Base-by-base conservation (phyloP, 352 stramenopile species). In the Phytophthora ohioensis region DNA sequence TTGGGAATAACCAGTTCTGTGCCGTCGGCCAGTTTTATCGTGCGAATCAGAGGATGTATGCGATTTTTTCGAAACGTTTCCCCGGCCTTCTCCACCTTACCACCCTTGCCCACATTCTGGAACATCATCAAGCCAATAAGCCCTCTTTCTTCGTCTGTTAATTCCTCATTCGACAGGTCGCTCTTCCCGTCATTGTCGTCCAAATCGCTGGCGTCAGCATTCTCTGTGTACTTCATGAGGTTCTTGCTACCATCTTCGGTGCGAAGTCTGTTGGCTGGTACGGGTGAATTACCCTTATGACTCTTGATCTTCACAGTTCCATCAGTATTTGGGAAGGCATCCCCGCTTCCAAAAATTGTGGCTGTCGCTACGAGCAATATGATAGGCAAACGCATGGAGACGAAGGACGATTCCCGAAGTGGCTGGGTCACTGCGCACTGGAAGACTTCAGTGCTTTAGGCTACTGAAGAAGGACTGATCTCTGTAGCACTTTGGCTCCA, bases 131-230 rank as follows among this genome's bases (percentile, higher is more conserved):
- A 49, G 4, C 3, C 10, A 13, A 31, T 4, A 31, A 49, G 43
- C 12, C 43, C 43, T 49, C 43, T 49, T 49, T 49, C 43, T 49
- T 49, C 43, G 27, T 49, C n/a, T 12, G 21, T 27, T 27, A 27
- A 27, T 27, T 27, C 21, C 21, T 27, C 21, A 27, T 27, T 27
- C 21, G 21, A 27, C 21, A 27, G 21, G 21, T 27, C 21, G 21
- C 21, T 27, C 21, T 27, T 27, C 21, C 21, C 21, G 43, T 49
- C 43, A 32, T 7, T 47, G 15, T 47, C 42, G 4, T 27, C 21
- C 21, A n/a, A 47, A 8, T 3, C n/a, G 27, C 7, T 8, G 13
- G 2, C n/a, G 15, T n/a, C 42, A 47, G 12, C 2, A 47, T 27
- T 27, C 42, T 17, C 27, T 8, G 13, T 30, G 42, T 30, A 30